A percentile compares a stretch with the other conserved stretches of the same genome.
Evolutionary conservation across 1,284 basidiomycete species (phyloP).

Genomic region (Ganoderma lingzhi): DNA sequence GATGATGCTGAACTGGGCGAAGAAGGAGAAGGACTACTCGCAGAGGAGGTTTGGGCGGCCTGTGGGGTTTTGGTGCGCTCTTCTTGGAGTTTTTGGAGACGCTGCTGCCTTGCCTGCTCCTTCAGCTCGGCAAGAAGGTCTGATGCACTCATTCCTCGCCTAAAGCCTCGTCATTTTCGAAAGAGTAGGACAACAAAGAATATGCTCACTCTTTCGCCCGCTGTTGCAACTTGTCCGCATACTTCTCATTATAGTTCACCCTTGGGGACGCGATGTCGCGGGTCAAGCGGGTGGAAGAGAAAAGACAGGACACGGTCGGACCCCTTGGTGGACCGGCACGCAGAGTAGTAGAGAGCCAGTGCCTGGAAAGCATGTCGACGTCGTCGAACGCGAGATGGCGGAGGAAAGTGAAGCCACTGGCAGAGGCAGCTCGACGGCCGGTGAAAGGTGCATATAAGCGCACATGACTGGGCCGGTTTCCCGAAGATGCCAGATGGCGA

Average conservation of each 20-base stretch:
- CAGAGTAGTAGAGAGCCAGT: conserved; percentile 9
- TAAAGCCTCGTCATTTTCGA: conserved; percentile 6
- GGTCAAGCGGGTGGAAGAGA: conserved; percentile 14
- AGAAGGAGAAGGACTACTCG: conserved; percentile 31
- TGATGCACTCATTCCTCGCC: conserved; percentile 41
- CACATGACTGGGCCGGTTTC: not conserved
- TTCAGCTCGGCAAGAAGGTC: conserved; percentile 40
- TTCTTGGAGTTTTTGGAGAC: conserved; percentile 36
- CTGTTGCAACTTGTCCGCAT: conserved; percentile 55
- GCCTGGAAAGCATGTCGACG: conserved; percentile 23
- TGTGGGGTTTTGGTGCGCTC: conserved; percentile 37
- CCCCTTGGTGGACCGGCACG: not conserved
- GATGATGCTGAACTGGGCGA: conserved; percentile 26
- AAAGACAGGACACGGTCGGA: not conserved
- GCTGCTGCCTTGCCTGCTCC: conserved; percentile 41
- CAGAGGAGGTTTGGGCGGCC: conserved; percentile 25
- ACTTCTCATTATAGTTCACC: conserved; percentile 48
- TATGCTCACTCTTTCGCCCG: conserved; percentile 54
- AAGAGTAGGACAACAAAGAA: conserved; percentile 10
- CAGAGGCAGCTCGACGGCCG: not conserved
- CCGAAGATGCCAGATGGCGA: conserved; percentile 15
- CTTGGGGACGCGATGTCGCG: conserved; percentile 27
- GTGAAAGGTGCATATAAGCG: not conserved
- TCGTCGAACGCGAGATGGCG: not conserved
- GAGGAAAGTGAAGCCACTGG: not conserved